Base-by-base conservation (phyloP, 768 basidiomycete species). In the Tephrocybe sp. region DNA sequence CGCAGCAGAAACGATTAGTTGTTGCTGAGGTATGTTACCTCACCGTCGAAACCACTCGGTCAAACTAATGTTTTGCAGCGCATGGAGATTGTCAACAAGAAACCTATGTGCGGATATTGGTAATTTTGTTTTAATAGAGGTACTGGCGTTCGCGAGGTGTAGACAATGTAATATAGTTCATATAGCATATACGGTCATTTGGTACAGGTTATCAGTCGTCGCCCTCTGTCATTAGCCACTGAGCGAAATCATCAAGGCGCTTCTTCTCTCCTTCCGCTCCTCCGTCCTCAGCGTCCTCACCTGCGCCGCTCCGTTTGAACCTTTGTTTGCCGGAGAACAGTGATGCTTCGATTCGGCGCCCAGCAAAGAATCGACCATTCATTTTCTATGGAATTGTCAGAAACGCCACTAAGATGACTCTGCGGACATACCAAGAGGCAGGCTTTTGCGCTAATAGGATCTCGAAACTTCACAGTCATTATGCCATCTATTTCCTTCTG, bases 401-500 rank as follows among this genome's bases (percentile, higher is more conserved):
- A 12, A 52, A 30, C 25, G 25, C 42, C 15, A 5, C 39, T 11
- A 9, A 33, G 3, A 25, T 46, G 17, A 23, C 23, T 53, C 58
- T 32, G 45, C 40, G 24, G n/a, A 75, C 88, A 57, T 58, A 90
- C 93, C 54, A 93, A 53, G 17, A 99, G 73, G 61, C 96, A 99
- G 3, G 93, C 96, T 67, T 95, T 87, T 4, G 97, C 97, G 51
- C 92, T 84, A n/a, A 96, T 59, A 12, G 90, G 80, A 62, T 98
- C 95, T 51, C 85, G 85, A 75, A 98, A 99, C 60, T 98, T 97
- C 55, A 98, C 86, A 0, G 94, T 95, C 84, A 98, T 98, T 55
- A 98, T 71, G 3, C 97, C 96, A 32, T 96, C 93, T 28, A 83
- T 70, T 67, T 99, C 97, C 76, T 87, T 84, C 94, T 99, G 69